Evolutionary conservation across 176 grass and related monocot species (phyloP).

Genomic region (Phyllostachys edulis): DNA sequence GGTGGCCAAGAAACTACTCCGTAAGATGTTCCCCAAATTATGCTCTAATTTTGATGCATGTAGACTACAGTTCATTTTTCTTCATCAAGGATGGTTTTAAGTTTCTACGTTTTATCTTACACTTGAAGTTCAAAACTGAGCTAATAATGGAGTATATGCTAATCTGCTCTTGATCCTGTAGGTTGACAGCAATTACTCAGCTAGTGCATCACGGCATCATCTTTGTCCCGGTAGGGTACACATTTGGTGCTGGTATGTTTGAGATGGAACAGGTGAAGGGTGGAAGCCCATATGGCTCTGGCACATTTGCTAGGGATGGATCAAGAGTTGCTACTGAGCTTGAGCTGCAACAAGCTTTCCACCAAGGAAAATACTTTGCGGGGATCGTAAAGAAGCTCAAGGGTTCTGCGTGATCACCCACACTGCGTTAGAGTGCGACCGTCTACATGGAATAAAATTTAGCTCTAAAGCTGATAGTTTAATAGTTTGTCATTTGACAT

Average conservation of each 20-base stretch:
- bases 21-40: slow-evolving; percentile 22
- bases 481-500: background rate
- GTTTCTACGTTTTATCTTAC: background rate
- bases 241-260: slow-evolving; percentile 75
- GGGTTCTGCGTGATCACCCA: slow-evolving; percentile 37
- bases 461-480: background rate
- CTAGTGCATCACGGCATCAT: slow-evolving; percentile 79
- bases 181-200: slow-evolving; percentile 73
- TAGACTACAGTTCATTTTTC: background rate
- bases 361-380: slow-evolving; percentile 76
- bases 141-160: background rate
- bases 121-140: background rate
- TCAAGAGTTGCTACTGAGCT: slow-evolving; percentile 58
- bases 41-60: background rate
- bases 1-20: slow-evolving; percentile 77
- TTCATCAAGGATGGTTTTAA: background rate
- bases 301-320: slow-evolving; percentile 68
- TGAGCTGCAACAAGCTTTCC: slow-evolving; percentile 70
- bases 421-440: background rate
- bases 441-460: background rate
- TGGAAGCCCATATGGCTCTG: slow-evolving; percentile 64
- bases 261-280: slow-evolving; percentile 65
- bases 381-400: slow-evolving; percentile 76
- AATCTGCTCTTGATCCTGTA: slow-evolving; percentile 1
- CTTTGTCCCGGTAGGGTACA: slow-evolving; percentile 80